Evolutionary conservation across 352 stramenopile genomes (phyloP).

Genomic region (Globisporangium recalcitrans): DNA sequence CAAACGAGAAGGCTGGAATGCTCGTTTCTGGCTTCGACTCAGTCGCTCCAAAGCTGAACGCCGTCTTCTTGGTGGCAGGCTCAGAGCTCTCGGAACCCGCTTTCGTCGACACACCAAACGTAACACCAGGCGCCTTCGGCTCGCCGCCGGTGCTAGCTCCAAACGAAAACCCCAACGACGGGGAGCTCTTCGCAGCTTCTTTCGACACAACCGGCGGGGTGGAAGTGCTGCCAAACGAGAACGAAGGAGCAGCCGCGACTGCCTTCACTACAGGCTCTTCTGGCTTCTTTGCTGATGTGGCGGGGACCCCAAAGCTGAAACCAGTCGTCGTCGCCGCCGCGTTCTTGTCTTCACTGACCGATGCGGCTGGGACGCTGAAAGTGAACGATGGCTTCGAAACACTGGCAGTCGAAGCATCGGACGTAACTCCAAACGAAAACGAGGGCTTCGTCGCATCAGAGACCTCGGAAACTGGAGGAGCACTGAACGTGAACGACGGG

Average conservation of each 20-base stretch:
- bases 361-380: conserved; percentile 9
- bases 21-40: conserved; percentile 18
- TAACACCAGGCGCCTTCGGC: background rate
- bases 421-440: conserved; percentile 20
- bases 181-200: background rate
- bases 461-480: conserved; percentile 21
- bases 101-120: background rate
- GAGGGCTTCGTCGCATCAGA: conserved; percentile 15
- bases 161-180: conserved; percentile 9
- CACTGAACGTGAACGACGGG: conserved; percentile 50
- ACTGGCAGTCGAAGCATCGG: background rate
- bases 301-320: conserved; percentile 29
- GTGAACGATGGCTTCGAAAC: conserved; percentile 23
- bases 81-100: conserved; percentile 4
- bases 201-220: background rate
- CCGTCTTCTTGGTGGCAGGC: conserved; percentile 12
- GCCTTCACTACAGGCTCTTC: conserved; percentile 8
- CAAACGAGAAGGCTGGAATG: conserved; percentile 25
- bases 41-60: conserved; percentile 20
- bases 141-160: conserved; percentile 2
- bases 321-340: conserved; percentile 5
- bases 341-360: conserved; percentile 3
- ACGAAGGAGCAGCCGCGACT: conserved; percentile 9
- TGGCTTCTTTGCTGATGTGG: conserved; percentile 6
- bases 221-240: conserved; percentile 15